phyloP scores from a whole-genome alignment of 805 yeast species.

The Metschnikowia drakensbergensis region DNA sequence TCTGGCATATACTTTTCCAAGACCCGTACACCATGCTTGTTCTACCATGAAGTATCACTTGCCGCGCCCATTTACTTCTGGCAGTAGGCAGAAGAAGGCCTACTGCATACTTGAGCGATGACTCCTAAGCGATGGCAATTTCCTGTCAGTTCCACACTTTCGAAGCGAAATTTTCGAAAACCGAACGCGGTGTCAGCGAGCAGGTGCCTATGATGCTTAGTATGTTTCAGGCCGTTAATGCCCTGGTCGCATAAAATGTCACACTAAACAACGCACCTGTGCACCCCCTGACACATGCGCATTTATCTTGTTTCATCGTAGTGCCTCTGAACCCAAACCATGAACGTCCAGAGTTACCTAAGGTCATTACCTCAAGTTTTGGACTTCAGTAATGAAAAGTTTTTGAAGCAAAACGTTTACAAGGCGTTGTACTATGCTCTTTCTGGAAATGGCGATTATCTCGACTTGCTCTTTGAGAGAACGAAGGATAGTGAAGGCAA shows the following conservation, averaged over 20 bases:
- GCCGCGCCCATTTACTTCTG: not conserved
- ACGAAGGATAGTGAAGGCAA: not conserved
- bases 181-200: no score
- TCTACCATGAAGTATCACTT: not conserved
- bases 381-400: slow-evolving; percentile 5
- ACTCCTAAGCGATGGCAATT: not conserved
- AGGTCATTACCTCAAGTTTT: slow-evolving; percentile 11
- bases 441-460: slow-evolving; percentile 14
- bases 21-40: slow-evolving; percentile 1
- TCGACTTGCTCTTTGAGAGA: slow-evolving; percentile 13
- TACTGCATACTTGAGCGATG: not conserved
- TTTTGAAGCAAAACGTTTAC: slow-evolving; percentile 18
- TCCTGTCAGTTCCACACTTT: no score
- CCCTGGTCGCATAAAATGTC: not conserved
- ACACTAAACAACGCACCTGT: not conserved
- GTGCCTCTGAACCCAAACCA: not conserved
- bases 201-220: not conserved
- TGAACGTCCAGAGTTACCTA: not conserved
- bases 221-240: not conserved
- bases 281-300: not conserved
- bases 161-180: no score
- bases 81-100: not conserved
- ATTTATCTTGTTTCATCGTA: not conserved
- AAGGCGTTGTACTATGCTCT: slow-evolving; percentile 29
- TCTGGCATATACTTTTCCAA: slow-evolving; percentile 2